These are phyloP conservation scores for Yamadazyma trypodendri DNA, from an alignment of 1,139 yeast species.

Conservation along the genomic window DNA sequence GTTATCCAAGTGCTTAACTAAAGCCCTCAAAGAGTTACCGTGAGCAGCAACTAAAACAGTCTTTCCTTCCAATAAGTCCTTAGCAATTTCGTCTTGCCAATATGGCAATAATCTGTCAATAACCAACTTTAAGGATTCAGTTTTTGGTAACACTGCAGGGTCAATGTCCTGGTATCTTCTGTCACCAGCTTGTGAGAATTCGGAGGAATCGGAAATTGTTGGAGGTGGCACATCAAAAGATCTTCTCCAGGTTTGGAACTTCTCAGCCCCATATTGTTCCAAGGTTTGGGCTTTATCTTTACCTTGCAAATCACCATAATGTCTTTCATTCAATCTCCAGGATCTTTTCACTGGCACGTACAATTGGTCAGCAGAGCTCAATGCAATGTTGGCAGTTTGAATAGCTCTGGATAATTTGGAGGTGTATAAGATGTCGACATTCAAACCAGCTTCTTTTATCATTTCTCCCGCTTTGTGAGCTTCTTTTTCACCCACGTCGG, in stretches of 20 bases:
- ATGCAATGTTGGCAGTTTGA: slow-evolving; percentile 95
- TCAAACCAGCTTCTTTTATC: slow-evolving; percentile 80
- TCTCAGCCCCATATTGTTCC: slow-evolving; percentile 84
- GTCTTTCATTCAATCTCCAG: slow-evolving; percentile 99
- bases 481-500: slow-evolving; percentile 83
- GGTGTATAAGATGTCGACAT: slow-evolving; percentile 88
- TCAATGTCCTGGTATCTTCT: slow-evolving; percentile 81
- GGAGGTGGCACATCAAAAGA: slow-evolving; percentile 98
- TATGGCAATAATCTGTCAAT: slow-evolving; percentile 96
- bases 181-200: slow-evolving; percentile 84
- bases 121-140: slow-evolving; percentile 93
- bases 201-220: slow-evolving; percentile 69
- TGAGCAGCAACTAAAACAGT: slow-evolving; percentile 94
- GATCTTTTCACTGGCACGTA: slow-evolving; percentile 92
- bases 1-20: slow-evolving; percentile 93
- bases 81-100: slow-evolving; percentile 94
- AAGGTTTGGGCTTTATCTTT: slow-evolving; percentile 95
- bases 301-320: slow-evolving; percentile 98
- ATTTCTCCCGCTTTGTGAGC: slow-evolving; percentile 94
- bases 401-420: slow-evolving; percentile 94
- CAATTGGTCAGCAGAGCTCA: slow-evolving; percentile 83
- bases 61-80: slow-evolving; percentile 81
- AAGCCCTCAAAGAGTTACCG: slow-evolving; percentile 97
- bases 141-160: slow-evolving; percentile 83
- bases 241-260: slow-evolving; percentile 98